Conservation (phyloP, 257 asterid genomes). For the Solanum okadae region DNA sequence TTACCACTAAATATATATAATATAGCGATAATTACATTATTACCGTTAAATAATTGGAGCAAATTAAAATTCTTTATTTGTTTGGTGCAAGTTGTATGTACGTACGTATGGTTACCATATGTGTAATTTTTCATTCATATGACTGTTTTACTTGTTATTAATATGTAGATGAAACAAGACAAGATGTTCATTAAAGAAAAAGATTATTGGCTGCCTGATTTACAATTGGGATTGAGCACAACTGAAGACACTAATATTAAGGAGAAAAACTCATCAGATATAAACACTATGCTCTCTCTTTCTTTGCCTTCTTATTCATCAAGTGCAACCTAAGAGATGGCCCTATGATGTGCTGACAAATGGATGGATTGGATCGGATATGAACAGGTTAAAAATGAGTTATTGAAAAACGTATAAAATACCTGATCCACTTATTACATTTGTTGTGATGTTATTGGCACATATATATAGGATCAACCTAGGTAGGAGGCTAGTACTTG, state of each 20-base stretch:
- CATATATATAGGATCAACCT: background rate
- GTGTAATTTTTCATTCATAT: background rate
- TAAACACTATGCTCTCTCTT: conserved; percentile 76
- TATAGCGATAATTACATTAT: too few species aligned
- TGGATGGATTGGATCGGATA: background rate
- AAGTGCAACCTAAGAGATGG: background rate
- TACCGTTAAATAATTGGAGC: background rate
- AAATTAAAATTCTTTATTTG: background rate
- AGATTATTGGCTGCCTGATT: conserved; percentile 25
- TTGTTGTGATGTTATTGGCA: background rate
- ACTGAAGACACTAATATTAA: conserved; percentile 14
- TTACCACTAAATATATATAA: too few species aligned
- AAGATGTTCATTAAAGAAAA: conserved; percentile 5
- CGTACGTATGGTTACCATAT: background rate
- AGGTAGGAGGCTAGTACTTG: conserved; percentile 44
- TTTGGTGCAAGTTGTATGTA: background rate
- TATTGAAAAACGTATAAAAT: background rate
- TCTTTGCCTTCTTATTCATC: conserved; percentile 16
- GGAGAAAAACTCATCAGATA: conserved; percentile 22
- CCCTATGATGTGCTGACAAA: background rate
- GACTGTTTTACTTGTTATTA: background rate
- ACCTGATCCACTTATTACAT: background rate
- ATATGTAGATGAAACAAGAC: conserved; percentile 24
- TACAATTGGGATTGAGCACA: conserved; percentile 50
- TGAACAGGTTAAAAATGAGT: background rate